phyloP scores from a whole-genome alignment of 2,329 filamentous ascomycete genomes.

The Samsoniella hepiali region DNA sequence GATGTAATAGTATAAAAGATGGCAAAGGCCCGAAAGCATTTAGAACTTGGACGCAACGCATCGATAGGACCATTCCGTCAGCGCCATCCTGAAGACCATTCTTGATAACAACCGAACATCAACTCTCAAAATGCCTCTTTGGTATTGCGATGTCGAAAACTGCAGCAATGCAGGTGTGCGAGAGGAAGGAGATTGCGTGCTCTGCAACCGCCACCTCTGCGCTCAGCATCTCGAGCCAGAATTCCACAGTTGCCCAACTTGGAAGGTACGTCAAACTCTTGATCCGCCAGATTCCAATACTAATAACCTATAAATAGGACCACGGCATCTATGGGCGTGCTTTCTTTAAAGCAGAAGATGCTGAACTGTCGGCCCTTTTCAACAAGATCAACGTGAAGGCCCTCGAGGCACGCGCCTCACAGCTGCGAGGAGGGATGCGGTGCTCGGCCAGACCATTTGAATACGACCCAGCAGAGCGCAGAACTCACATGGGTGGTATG shows the following conservation, averaged over 20 bases:
- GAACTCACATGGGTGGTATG: slow-evolving; percentile 42
- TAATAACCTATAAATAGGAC: slow-evolving; percentile 29
- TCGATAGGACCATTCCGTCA: background rate
- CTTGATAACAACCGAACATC: background rate
- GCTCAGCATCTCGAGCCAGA: slow-evolving; percentile 30
- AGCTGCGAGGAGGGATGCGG: slow-evolving; percentile 33
- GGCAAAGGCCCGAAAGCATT: background rate
- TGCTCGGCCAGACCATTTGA: slow-evolving; percentile 34
- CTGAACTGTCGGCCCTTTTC: slow-evolving; percentile 35
- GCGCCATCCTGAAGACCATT: background rate
- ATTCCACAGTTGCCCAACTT: slow-evolving; percentile 35
- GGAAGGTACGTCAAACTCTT: slow-evolving; percentile 32
- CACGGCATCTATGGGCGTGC: slow-evolving; percentile 33
- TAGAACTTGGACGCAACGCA: background rate
- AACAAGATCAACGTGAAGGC: slow-evolving; percentile 35
- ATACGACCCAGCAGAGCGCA: slow-evolving; percentile 33
- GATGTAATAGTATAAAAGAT: background rate
- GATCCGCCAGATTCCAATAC: background rate
- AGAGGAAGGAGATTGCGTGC: slow-evolving; percentile 34
- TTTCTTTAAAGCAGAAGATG: slow-evolving; percentile 32
- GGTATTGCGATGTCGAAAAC: slow-evolving; percentile 31
- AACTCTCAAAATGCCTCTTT: slow-evolving; percentile 28
- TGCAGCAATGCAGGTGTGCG: slow-evolving; percentile 34
- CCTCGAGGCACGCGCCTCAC: slow-evolving; percentile 34
- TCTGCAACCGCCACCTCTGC: slow-evolving; percentile 40